These are phyloP conservation scores for Adansonia rubrostipa DNA, from an alignment of 441 rosid species.

Conservation along the genomic window DNA sequence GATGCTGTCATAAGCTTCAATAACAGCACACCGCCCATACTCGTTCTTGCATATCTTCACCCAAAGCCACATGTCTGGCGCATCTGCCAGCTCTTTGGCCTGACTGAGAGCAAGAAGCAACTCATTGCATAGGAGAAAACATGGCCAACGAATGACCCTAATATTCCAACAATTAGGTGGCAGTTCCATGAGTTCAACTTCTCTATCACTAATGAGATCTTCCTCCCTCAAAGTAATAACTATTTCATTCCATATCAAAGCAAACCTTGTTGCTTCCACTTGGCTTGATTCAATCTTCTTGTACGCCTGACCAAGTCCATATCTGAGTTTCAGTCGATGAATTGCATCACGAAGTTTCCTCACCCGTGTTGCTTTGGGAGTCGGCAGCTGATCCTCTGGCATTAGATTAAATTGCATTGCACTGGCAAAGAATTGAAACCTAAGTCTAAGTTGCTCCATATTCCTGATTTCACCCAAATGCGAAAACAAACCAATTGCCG, in stretches of 20 bases:
- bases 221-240: conserved; percentile 63
- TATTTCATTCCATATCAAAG: conserved; percentile 72
- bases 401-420: conserved; percentile 76
- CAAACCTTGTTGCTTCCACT: conserved; percentile 68
- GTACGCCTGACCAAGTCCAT: conserved; percentile 67
- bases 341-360: conserved; percentile 61
- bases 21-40: conserved; percentile 66
- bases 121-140: conserved; percentile 69
- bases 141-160: conserved; percentile 74
- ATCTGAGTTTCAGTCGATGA: conserved; percentile 61
- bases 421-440: conserved; percentile 73
- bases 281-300: conserved; percentile 70
- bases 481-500: conserved; percentile 56
- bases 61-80: conserved; percentile 73
- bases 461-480: conserved; percentile 77
- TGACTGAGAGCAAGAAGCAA: conserved; percentile 65
- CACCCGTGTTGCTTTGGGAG: conserved; percentile 49
- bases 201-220: conserved; percentile 62
- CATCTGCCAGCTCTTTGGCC: conserved; percentile 56
- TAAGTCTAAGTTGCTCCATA: conserved; percentile 63
- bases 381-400: conserved; percentile 57
- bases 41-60: conserved; percentile 64
- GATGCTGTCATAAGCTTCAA: conserved; percentile 70
- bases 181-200: conserved; percentile 69
- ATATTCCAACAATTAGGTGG: conserved; percentile 66